Base-by-base conservation (phyloP, 805 yeast species). In the Naumovozyma castellii region DNA sequence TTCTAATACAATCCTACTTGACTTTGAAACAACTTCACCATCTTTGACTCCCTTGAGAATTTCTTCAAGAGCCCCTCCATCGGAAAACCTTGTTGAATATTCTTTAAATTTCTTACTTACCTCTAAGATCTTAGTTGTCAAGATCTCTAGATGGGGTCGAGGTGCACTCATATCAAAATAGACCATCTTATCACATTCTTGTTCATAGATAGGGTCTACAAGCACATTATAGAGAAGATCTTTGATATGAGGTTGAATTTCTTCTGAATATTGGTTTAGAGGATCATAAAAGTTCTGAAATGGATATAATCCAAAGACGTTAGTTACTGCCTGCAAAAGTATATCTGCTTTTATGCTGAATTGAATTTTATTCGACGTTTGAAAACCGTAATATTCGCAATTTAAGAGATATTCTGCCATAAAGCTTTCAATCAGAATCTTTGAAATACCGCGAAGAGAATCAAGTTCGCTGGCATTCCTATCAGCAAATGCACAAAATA, bases 391-490 rank as follows among this genome's bases (percentile, higher is more conserved):
- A n/a, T 50, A 38, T 1, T 43, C 22, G n/a, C 55, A 41, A 19
- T 53, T 50, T 13, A 28, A 18, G 27, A 58, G 34, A 34, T 48
- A 58, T 29, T 53, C 59, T 6, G 42, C 42, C 9, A 55, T 44
- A 33, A 60, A 52, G 1, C 47, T 42, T 5, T 51, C 49, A 18
- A 61, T 45, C 8, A 61, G 37, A 1, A 59, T 48, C n/a, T 47
- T 60, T 14, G 68, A 73, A 37, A 71, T 72, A 4, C 75, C 67
- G 12, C 72, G 69, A 46, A 87, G 67, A 49, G 88, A 94, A 47
- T 82, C 85, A 46, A 72, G 43, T 44, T 73, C 79, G 12, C 74
- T 72, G 0, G 88, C 80, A 50, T 73, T 77, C 22, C 66, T 68
- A 13, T 64, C 58, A 37, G 69, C 65, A 6, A 69, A 64, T 4